These are phyloP conservation scores for Aspergillus jensenii DNA, from an alignment of 2,329 filamentous ascomycete species.

Conservation along the genomic window DNA sequence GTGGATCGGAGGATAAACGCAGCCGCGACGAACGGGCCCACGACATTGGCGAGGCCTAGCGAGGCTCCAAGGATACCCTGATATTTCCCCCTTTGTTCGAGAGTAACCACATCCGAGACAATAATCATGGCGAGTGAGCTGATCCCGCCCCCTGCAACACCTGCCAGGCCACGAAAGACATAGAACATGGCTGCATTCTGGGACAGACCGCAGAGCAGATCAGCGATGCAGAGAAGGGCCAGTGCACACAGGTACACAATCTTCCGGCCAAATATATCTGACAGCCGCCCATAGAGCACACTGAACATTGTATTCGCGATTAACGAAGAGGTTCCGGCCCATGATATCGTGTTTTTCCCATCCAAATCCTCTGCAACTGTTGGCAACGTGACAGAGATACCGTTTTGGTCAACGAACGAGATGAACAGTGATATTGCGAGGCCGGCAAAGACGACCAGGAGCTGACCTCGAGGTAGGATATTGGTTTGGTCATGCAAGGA, in stretches of 20 bases:
- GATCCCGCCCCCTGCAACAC: conserved; percentile 63
- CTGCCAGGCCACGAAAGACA: conserved; percentile 59
- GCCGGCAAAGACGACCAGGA: conserved; percentile 50
- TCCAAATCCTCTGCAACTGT: conserved; percentile 47
- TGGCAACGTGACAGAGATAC: conserved; percentile 44
- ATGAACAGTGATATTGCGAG: conserved; percentile 57
- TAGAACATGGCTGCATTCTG: conserved; percentile 60
- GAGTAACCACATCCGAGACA: conserved; percentile 59
- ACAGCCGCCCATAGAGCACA: conserved; percentile 63
- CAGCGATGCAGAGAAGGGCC: conserved; percentile 54
- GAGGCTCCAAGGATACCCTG: conserved; percentile 48
- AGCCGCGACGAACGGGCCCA: conserved; percentile 49
- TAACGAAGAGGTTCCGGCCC: conserved; percentile 70
- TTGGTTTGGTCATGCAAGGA: conserved; percentile 58
- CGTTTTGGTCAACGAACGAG: conserved; percentile 59
- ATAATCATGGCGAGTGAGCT: conserved; percentile 62
- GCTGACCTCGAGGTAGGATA: conserved; percentile 52
- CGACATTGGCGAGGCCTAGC: conserved; percentile 47
- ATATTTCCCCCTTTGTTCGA: conserved; percentile 59
- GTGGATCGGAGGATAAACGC: conserved; percentile 45
- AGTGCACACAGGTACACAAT: conserved; percentile 56
- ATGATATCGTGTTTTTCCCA: conserved; percentile 57
- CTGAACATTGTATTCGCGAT: conserved; percentile 66
- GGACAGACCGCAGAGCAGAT: conserved; percentile 60
- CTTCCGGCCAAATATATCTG: conserved; percentile 63